phyloP scores from a whole-genome alignment of 139 green algal species.

The Desmodesmus armatus region DNA sequence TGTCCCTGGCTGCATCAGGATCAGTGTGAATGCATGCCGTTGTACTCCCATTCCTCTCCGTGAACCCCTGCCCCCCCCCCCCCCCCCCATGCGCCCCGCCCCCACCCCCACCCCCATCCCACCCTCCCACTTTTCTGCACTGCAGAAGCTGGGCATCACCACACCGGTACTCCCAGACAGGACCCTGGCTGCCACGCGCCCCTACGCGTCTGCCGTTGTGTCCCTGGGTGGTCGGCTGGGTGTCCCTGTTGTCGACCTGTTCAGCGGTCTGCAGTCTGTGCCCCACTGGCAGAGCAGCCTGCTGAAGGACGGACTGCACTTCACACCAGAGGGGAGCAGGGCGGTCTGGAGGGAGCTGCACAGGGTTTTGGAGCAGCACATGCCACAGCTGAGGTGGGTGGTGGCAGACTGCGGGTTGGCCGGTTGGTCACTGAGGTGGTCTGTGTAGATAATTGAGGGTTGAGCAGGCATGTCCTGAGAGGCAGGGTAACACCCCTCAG shows the following conservation, averaged over 20 bases:
- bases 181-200: slow-evolving; percentile 44
- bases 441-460: too few relatives aligned
- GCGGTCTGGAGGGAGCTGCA: slow-evolving; percentile 61
- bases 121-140: too few relatives aligned
- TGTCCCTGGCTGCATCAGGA: slow-evolving; percentile 45
- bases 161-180: slow-evolving; percentile 50
- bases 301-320: slow-evolving; percentile 82
- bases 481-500: too few relatives aligned
- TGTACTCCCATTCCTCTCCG: too few relatives aligned
- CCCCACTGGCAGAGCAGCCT: slow-evolving; percentile 44
- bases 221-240: slow-evolving; percentile 54
- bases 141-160: slow-evolving; percentile 39
- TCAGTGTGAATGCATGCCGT: not conserved
- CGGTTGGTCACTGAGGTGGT: too few relatives aligned
- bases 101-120: too few relatives aligned
- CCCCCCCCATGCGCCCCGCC: too few relatives aligned
- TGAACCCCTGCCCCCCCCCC: too few relatives aligned
- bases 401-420: too few relatives aligned
- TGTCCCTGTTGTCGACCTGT: slow-evolving; percentile 80
- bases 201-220: slow-evolving; percentile 69
- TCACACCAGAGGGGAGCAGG: slow-evolving; percentile 69
- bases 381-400: slow-evolving; percentile 62
- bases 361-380: slow-evolving; percentile 50
- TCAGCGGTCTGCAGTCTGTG: slow-evolving; percentile 63
- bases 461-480: too few relatives aligned